Base-by-base conservation (phyloP, 2,329 filamentous ascomycete genomes). In the Plenodomus lindquistii region DNA sequence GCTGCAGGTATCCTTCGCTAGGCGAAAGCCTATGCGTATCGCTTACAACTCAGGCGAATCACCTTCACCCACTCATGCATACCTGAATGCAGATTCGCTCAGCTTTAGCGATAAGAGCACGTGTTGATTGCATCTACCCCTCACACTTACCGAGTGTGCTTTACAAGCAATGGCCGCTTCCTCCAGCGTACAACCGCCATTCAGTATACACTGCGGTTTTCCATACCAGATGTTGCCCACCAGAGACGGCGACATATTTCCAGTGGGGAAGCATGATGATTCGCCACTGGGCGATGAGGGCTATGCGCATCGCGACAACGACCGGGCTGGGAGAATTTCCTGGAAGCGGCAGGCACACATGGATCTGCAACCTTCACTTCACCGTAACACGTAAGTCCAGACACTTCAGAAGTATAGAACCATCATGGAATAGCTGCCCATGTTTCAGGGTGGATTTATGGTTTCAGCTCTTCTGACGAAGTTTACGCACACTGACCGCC, bases 371-470 rank as follows among this genome's bases (percentile, higher is more conserved):
- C 42, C 42, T 4, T 48, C 46, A 10, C 31, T 22, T 10, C 50
- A 51, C 31, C 59, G 60, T 18, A 42, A 55, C 24, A 48, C 52
- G 58, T 63, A 44, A 50, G 54, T 54, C 2, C 15, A 43, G 4
- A 34, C 19, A 4, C 19, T 19, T 49, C 24, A 16, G 16, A 6
- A 24, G 1, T 17, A 35, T 15, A n/a, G 31, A 35, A 31, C 15
- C 27, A 31, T 8, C 15, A 27, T 6, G 4, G 24, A n/a, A n/a
- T n/a, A n/a, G n/a, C n/a, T n/a, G n/a, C n/a, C n/a, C n/a, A n/a
- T n/a, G n/a, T n/a, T n/a, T n/a, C n/a, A n/a, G n/a, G n/a, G n/a
- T n/a, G n/a, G n/a, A n/a, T n/a, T n/a, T n/a, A n/a, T n/a, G n/a
- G n/a, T n/a, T n/a, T n/a, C n/a, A n/a, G n/a, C 22, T 24, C 6